phyloP scores from a whole-genome alignment of 1,284 basidiomycete genomes.

The Rhodotorula glutinis region DNA sequence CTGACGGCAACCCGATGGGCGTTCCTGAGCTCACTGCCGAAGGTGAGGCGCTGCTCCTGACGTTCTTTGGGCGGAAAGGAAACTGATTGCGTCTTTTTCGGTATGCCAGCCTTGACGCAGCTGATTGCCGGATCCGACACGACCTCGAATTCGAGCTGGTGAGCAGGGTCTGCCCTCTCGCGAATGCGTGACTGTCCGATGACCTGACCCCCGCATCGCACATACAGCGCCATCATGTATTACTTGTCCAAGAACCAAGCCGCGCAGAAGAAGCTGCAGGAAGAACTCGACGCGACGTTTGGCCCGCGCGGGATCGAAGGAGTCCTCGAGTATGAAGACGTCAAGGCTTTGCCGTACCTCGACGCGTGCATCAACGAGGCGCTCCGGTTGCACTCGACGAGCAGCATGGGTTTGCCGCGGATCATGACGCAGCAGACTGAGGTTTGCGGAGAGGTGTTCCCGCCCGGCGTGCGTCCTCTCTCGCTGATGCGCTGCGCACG shows the following conservation, averaged over 20 bases:
- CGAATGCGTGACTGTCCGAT: too few species aligned
- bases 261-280: conserved; percentile 67
- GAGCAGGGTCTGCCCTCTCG: not conserved
- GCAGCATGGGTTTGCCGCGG: conserved; percentile 62
- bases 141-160: conserved; percentile 76
- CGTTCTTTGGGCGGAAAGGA: too few species aligned
- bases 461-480: conserved; percentile 58
- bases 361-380: conserved; percentile 79
- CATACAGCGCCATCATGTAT: conserved; percentile 65
- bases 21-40: conserved; percentile 79
- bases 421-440: conserved; percentile 50
- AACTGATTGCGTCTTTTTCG: too few species aligned
- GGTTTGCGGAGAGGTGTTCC: conserved; percentile 63
- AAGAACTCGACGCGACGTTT: conserved; percentile 69
- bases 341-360: conserved; percentile 49
- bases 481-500: too few species aligned
- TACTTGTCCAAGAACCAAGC: conserved; percentile 67
- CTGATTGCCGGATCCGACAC: conserved; percentile 76
- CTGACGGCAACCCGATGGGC: conserved; percentile 72
- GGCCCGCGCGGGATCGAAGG: conserved; percentile 51
- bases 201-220: not conserved
- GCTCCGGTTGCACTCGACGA: conserved; percentile 72
- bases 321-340: conserved; percentile 44
- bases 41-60: conserved; percentile 46
- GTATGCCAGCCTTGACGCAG: conserved; percentile 61